These are phyloP conservation scores for Lablab purpureus DNA, from an alignment of 306 rosid species.

Conservation along the genomic window DNA sequence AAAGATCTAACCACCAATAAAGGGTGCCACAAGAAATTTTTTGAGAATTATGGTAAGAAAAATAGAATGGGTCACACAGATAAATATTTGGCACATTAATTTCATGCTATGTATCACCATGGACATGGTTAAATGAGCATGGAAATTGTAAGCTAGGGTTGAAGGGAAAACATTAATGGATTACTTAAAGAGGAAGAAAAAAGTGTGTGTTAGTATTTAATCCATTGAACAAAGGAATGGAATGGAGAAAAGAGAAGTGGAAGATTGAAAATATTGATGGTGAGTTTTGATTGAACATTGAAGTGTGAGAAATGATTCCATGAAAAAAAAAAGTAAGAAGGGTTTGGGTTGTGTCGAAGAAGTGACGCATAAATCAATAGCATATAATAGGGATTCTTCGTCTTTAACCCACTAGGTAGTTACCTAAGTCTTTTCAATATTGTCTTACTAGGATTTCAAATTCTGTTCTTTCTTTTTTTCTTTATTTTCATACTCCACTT, in stretches of 20 bases:
- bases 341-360: neutral
- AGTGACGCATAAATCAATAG: neutral
- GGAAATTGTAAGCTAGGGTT: neutral
- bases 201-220: neutral
- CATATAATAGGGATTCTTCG: neutral
- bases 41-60: too few species aligned
- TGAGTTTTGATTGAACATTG: neutral
- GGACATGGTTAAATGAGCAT: neutral
- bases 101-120: neutral
- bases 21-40: too few species aligned
- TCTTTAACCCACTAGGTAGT: neutral
- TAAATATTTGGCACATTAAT: neutral
- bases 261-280: neutral
- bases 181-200: neutral
- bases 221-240: neutral
- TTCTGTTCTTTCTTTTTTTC: neutral
- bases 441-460: neutral
- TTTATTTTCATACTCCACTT: neutral
- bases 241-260: too few species aligned
- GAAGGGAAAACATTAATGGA: neutral
- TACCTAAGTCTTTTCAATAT: neutral
- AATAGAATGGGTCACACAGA: neutral
- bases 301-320: neutral
- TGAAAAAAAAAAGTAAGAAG: slow-evolving; percentile 1
- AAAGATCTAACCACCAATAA: too few species aligned